Base-by-base conservation (phyloP, 345 rosid species). In the Citrus sp. region DNA sequence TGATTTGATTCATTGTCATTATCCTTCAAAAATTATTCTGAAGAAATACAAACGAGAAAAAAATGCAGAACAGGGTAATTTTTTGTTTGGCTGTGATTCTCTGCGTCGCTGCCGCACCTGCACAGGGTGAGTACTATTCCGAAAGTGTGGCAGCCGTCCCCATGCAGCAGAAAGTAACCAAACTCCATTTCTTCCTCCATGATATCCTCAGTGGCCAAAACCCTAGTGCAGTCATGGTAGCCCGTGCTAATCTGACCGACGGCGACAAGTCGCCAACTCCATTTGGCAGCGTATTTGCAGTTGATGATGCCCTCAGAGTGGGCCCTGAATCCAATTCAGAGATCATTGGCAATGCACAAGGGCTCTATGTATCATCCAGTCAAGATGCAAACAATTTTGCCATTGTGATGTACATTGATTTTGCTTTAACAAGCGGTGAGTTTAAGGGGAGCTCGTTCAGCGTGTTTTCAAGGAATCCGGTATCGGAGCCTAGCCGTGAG, bases 181-280 rank as follows among this genome's bases (percentile, higher is more conserved):
- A 85, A 46, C 90, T 93, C 76, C 91, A 84, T 4, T 92, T 90
- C 87, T 89, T 87, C 80, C 89, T 89, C 82, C 98, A 93, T 21
- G 93, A 90, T 68, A 89, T 84, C 0, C 76, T 87, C 56, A 87
- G 90, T 46, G 96, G 98, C 9, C 79, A 76, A 60, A 83, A 82
- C 82, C 91, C 92, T 0, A 88, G 81, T 59, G 90, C 91, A 9
- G 84, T 89, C 4, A 84, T 78, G 56, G 90, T 90, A 38, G 92
- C 93, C 49, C 76, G 78, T 30, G 82, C 91, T 46, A 0, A 35
- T 77, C 28, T 88, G 0, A 3, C 82, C 1, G 77, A 34, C 74
- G 54, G 79, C 18, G 58, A 80, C 21, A 86, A 69, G 62, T 93
- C 96, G 5, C 87, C 84, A 0, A 89, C 91, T 2, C 60, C 80